Evolutionary conservation across 805 yeast species (phyloP), one percentile per base, ranked within the genome.

Genomic region (Priceomyces carsonii): DNA sequence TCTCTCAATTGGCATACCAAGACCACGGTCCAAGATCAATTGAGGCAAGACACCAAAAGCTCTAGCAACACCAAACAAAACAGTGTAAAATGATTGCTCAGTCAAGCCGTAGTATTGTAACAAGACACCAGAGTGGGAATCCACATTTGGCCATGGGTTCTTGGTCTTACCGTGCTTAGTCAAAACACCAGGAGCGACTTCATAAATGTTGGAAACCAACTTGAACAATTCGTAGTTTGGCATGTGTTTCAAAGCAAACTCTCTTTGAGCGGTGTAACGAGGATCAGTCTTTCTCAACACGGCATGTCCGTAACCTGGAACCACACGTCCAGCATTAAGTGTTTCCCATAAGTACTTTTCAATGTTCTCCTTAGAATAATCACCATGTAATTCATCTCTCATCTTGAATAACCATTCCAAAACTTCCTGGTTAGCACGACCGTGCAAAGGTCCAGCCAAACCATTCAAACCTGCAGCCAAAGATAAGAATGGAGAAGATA

Each of bases 231-330:
- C 75, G 59, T 83, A 83, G 53, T 75, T 68, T 35, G 77, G 71
- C 67, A 82, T 79, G 59, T 59, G 78, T 73, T 51, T 72, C 51
- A 72, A 66, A 35, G 82, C 89, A 60, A 82, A 83, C 52, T 76
- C 76, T 54, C 82, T 70, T 71, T 80, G 81, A 39, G 90, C 91
- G 38, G 75, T 71, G 67, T 79, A 85, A 52, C 93, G 74, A 42
- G 93, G 93, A 62, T 85, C 93, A 33, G 91, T 80, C 72, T 77
- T 79, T 66, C 95, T 75, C 61, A 85, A 72, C 34, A 85, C 93
- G 36, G 93, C 93, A 61, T 85, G 95, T 31, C 95, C 95, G 68
- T 85, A 85, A 43, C 95, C 95, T 44, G 95, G 95, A 44, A 85
- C 80, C 42, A 85, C 93, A 53, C 89, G 75, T 43, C 86, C 86